phyloP scores from a whole-genome alignment of 2,329 filamentous ascomycete species.

The Tolypocladium nubicola region DNA sequence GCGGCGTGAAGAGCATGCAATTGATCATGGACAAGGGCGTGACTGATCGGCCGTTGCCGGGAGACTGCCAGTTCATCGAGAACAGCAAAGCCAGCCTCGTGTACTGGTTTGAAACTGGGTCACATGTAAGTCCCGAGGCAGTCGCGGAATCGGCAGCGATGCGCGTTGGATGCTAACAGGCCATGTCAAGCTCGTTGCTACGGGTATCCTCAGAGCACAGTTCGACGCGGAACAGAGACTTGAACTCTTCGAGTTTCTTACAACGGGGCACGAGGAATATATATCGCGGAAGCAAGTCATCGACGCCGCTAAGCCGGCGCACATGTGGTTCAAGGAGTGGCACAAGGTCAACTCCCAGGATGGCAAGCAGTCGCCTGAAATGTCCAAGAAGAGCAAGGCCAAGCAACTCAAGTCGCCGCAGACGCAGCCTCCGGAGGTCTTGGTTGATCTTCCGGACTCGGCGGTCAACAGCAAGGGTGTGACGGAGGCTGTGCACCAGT shows the following conservation, averaged over 20 bases:
- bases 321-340: slow-evolving; percentile 59
- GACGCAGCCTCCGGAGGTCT: slow-evolving; percentile 44
- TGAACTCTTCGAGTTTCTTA: slow-evolving; percentile 74
- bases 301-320: slow-evolving; percentile 48
- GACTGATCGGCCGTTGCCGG: slow-evolving; percentile 43
- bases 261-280: slow-evolving; percentile 70
- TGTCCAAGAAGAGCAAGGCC: slow-evolving; percentile 55
- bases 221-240: slow-evolving; percentile 75
- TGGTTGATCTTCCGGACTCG: slow-evolving; percentile 48
- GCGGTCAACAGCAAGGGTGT: slow-evolving; percentile 49
- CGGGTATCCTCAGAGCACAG: slow-evolving; percentile 66
- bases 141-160: background rate
- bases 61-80: slow-evolving; percentile 63
- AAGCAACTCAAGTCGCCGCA: slow-evolving; percentile 50
- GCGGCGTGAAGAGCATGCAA: slow-evolving; percentile 77
- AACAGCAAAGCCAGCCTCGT: slow-evolving; percentile 70
- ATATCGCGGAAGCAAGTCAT: slow-evolving; percentile 59
- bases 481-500: slow-evolving; percentile 50
- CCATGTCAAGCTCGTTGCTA: slow-evolving; percentile 55
- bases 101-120: slow-evolving; percentile 79
- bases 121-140: slow-evolving; percentile 50
- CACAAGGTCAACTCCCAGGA: slow-evolving; percentile 46
- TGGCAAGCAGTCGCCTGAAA: slow-evolving; percentile 50
- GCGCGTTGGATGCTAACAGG: slow-evolving; percentile 13
- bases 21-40: slow-evolving; percentile 65